Conservation (phyloP, 306 rosid species). For the Phaseolus lunatus region DNA sequence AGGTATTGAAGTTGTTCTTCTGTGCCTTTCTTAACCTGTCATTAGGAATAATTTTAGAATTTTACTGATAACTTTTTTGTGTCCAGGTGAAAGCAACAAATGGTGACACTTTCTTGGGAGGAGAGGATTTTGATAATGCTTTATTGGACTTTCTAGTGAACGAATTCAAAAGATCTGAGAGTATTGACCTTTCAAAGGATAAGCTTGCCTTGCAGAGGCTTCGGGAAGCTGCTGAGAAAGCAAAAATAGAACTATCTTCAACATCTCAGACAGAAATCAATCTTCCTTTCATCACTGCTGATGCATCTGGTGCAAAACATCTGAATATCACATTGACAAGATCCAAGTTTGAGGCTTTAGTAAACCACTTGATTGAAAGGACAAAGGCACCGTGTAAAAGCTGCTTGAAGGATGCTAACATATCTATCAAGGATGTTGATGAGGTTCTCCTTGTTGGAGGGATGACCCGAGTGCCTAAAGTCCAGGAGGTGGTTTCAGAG, state of each 20-base stretch:
- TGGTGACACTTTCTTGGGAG: slow-evolving; percentile 93
- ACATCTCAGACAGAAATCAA: slow-evolving; percentile 95
- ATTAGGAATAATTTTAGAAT: not conserved
- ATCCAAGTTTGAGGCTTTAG: slow-evolving; percentile 84
- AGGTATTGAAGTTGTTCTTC: slow-evolving; percentile 54
- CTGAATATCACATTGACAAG: slow-evolving; percentile 87
- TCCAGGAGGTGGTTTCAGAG: slow-evolving; percentile 74
- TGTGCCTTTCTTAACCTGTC: not conserved
- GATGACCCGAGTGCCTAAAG: slow-evolving; percentile 97
- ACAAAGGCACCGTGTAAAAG: slow-evolving; percentile 82
- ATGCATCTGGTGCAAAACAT: slow-evolving; percentile 95
- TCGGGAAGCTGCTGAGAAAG: not conserved
- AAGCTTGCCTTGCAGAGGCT: not conserved
- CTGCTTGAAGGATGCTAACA: slow-evolving; percentile 88
- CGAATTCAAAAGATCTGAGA: not conserved
- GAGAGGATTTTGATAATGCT: slow-evolving; percentile 45
- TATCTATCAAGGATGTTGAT: slow-evolving; percentile 83
- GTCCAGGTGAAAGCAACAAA: slow-evolving; percentile 92
- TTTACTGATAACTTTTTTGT: slow-evolving; percentile 16
- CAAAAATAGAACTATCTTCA: slow-evolving; percentile 85
- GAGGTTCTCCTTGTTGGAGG: slow-evolving; percentile 98
- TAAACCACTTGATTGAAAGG: slow-evolving; percentile 80
- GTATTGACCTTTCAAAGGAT: not conserved
- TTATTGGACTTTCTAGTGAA: not conserved
- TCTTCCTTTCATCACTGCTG: slow-evolving; percentile 93